Evolutionary conservation across 441 rosid species (phyloP).

Genomic region (Omphalea diandra): DNA sequence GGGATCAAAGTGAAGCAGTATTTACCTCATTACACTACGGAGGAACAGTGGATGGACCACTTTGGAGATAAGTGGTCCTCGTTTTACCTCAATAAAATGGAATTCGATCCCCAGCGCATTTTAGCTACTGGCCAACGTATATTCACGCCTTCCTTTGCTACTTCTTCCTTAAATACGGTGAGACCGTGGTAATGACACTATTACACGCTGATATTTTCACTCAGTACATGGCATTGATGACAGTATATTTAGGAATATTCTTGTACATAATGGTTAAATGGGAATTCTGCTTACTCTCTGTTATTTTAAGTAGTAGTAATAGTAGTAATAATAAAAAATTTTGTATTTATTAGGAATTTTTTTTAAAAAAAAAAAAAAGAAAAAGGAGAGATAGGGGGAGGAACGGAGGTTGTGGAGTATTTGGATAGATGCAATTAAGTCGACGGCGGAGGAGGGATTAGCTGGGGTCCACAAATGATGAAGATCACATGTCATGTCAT

Average conservation of each 20-base stretch:
- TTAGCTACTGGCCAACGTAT: constrained; percentile 84
- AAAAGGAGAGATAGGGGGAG: no score
- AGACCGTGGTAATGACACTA: constrained; percentile 32
- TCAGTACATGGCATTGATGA: background rate
- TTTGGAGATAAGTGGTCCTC: constrained; percentile 78
- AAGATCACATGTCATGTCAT: constrained; percentile 8
- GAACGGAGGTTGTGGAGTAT: no score
- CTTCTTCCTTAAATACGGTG: constrained; percentile 30
- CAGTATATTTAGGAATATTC: constrained; percentile 20
- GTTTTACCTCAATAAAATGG: constrained; percentile 52
- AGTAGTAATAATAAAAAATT: no score
- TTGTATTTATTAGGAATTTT: background rate
- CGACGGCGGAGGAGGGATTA: background rate
- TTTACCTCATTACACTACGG: constrained; percentile 73
- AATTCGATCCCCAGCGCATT: constrained; percentile 70
- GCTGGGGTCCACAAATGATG: background rate
- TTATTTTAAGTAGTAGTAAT: background rate
- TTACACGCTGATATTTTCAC: background rate
- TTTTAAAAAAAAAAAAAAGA: background rate
- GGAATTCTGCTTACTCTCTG: background rate
- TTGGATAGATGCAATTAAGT: no score
- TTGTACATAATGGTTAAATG: constrained; percentile 18
- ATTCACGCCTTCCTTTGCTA: constrained; percentile 41
- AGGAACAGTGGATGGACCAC: constrained; percentile 68
- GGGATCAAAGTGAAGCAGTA: constrained; percentile 82